Evolutionary conservation across 1,284 basidiomycete genomes (phyloP).

Genomic region (Pyrrhoderma noxium): DNA sequence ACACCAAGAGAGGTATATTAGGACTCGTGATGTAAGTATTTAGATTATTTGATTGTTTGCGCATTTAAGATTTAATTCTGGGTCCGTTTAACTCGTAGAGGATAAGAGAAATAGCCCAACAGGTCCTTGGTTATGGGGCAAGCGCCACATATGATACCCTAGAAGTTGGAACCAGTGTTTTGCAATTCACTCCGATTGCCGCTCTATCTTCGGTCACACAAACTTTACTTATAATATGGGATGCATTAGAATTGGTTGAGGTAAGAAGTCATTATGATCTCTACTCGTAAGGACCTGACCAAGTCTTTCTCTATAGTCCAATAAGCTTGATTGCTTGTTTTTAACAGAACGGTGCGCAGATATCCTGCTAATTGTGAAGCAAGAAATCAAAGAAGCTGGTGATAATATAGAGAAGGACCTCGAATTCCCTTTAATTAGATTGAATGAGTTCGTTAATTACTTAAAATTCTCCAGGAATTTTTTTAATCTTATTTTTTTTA

Average conservation of each 20-base stretch:
- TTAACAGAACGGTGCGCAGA: conserved; percentile 45
- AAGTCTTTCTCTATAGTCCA: conserved; percentile 32
- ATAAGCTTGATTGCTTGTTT: conserved; percentile 35
- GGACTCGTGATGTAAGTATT: conserved; percentile 1
- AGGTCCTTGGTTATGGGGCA: conserved; percentile 37
- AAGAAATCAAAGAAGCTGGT: conserved; percentile 37
- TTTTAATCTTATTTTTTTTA: conserved; percentile 20
- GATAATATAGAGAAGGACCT: conserved; percentile 29
- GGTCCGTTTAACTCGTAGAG: not conserved
- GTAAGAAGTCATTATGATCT: conserved; percentile 32
- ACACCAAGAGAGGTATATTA: conserved; percentile 5
- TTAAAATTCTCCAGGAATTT: not conserved
- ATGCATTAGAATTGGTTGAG: conserved; percentile 49
- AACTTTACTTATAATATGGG: conserved; percentile 53
- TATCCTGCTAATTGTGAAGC: conserved; percentile 36
- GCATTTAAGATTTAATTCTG: not conserved
- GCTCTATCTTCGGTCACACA: conserved; percentile 46
- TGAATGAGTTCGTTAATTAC: conserved; percentile 41
- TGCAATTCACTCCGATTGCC: conserved; percentile 47
- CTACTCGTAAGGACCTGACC: not conserved
- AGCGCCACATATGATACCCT: conserved; percentile 43
- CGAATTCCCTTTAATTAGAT: conserved; percentile 33
- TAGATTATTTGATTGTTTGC: not conserved
- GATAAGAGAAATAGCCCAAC: conserved; percentile 25
- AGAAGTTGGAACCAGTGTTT: conserved; percentile 35